These are phyloP conservation scores for Castanopsis chinensis DNA, from an alignment of 306 rosid species.

Conservation along the genomic window DNA sequence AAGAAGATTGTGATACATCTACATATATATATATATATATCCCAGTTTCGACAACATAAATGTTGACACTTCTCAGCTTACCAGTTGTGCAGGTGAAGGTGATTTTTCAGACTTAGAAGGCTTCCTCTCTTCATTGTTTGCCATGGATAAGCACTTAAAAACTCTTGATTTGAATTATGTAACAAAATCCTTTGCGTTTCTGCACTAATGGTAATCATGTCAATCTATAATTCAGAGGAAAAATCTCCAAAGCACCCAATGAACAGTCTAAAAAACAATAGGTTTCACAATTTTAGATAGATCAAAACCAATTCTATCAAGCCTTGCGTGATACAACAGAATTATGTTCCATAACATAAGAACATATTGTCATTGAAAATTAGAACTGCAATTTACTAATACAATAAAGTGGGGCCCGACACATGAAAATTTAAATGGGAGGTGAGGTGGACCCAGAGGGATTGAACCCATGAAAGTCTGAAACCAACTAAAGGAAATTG, in stretches of 20 bases:
- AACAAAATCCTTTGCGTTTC: slow-evolving; percentile 11
- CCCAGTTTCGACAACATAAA: background rate
- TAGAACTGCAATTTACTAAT: background rate
- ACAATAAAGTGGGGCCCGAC: background rate
- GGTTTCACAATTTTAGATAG: background rate
- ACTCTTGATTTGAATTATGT: background rate
- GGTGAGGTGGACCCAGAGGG: no score
- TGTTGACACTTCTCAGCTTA: slow-evolving; percentile 36
- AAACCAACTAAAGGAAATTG: no score
- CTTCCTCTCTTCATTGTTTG: slow-evolving; percentile 71
- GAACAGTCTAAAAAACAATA: background rate
- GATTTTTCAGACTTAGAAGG: slow-evolving; percentile 58
- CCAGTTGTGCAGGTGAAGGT: slow-evolving; percentile 60
- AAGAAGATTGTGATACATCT: slow-evolving; percentile 1
- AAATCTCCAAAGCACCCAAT: background rate
- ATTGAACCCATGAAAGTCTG: no score
- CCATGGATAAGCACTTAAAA: slow-evolving; percentile 51
- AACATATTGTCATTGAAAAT: background rate
- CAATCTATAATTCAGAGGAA: slow-evolving; percentile 10
- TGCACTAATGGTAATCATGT: slow-evolving; percentile 21
- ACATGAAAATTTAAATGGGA: no score
- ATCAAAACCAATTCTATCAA: background rate
- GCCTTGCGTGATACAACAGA: background rate
- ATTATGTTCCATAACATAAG: background rate
- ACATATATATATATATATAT: no score